phyloP scores from a whole-genome alignment of 352 stramenopile species.

The Globisporangium spinosum region DNA sequence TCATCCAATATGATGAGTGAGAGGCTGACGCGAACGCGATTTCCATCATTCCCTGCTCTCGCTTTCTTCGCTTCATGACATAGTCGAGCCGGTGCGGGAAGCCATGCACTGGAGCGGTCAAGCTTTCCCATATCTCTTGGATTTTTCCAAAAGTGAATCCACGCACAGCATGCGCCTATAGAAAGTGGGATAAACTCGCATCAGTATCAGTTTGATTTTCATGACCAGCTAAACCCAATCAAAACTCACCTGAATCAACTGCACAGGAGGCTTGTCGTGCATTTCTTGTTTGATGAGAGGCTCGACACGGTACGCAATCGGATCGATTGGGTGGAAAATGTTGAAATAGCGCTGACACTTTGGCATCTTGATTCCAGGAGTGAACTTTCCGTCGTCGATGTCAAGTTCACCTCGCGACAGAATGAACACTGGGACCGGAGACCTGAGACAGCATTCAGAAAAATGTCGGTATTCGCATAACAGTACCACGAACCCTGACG shows the following conservation, averaged over 20 bases:
- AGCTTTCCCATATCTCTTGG: conserved; percentile 66
- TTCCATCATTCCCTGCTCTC: conserved; percentile 86
- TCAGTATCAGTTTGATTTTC: background rate
- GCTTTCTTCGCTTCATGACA: conserved; percentile 66
- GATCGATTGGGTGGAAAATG: conserved; percentile 91
- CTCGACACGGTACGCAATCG: conserved; percentile 89
- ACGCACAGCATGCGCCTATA: conserved; percentile 57
- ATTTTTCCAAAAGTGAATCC: conserved; percentile 70
- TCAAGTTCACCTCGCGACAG: conserved; percentile 77
- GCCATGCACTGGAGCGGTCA: conserved; percentile 66
- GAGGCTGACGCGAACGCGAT: conserved; percentile 76
- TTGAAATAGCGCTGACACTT: conserved; percentile 86
- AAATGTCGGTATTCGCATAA: background rate
- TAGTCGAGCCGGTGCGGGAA: conserved; percentile 83
- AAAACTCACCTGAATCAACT: conserved; percentile 61
- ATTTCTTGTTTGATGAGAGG: conserved; percentile 88
- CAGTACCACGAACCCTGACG: background rate
- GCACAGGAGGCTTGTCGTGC: conserved; percentile 81
- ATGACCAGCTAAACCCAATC: background rate
- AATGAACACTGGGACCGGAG: conserved; percentile 80
- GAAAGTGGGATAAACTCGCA: background rate
- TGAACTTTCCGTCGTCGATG: conserved; percentile 72
- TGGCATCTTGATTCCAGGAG: conserved; percentile 73
- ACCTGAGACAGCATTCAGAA: conserved; percentile 29
- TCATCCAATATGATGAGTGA: conserved; percentile 89